Base-by-base conservation (phyloP, 495 filamentous ascomycete genomes). In the Chaetomium fimeti region DNA sequence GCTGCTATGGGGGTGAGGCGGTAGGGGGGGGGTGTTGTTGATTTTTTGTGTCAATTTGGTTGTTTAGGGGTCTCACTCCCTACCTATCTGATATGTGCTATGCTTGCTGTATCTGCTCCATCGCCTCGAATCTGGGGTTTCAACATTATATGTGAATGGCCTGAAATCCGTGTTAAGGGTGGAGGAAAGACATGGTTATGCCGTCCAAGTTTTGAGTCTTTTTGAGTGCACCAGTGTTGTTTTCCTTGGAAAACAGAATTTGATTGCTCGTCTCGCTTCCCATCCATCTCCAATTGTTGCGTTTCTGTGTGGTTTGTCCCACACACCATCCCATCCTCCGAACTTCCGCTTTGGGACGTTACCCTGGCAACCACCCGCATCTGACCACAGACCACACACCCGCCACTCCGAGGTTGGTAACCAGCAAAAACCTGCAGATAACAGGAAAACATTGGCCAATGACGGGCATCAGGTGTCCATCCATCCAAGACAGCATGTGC, bases 371-470 rank as follows among this genome's bases (percentile, higher is more conserved):
- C 60, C 22, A 18, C 32, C 12, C 5, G 16, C 9, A 11, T 8
- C 38, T 18, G 16, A 38, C 4, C 45, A n/a, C n/a, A n/a, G n/a
- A n/a, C n/a, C n/a, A n/a, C n/a, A 20, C 29, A 9, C 22, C 36
- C 22, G 24, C 29, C 58, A 52, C 29, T 47, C 13, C 60, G 25
- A 27, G 25, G n/a, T n/a, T 8, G 25, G 2, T 20, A 20, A 32
- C 16, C 13, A 40, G 25, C 40, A 45, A 18, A 18, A 0, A 43
- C 27, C 3, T 36, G 29, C 36, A 55, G 28, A 29, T 32, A 32
- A 27, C 12, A 47, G 20, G 20, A 57, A 40, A 51, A 49, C 25
- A 8, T 32, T 60, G 28, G 28, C 58, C 58, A 60, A 60, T 60
- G 43, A 29, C 42, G 9, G 15, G 2, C 7, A 7, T 11, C 22